Percentiles rank a stretch among this genome's conserved stretches.
phyloP scores from a whole-genome alignment of 2,329 filamentous ascomycete species.

The Xylaria sp. region DNA sequence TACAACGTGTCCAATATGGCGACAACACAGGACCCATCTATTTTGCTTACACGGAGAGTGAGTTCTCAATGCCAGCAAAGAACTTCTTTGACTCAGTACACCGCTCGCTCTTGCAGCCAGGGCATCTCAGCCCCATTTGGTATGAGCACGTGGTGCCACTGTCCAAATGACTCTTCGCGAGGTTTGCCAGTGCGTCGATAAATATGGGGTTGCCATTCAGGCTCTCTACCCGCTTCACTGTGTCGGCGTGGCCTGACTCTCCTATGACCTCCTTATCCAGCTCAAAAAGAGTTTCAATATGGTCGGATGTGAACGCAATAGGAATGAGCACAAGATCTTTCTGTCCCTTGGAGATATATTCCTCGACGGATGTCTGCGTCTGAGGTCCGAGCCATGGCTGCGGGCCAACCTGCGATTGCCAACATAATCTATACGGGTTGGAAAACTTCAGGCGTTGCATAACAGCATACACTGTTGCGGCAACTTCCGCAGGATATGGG shows the following conservation, averaged over 20 bases:
- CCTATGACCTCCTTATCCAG: constrained; percentile 94
- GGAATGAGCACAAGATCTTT: constrained; percentile 91
- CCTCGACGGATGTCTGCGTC: constrained; percentile 83
- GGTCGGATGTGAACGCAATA: constrained; percentile 97
- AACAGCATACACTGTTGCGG: constrained; percentile 94
- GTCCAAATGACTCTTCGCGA: constrained; percentile 80
- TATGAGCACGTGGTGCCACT: constrained; percentile 71
- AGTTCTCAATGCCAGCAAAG: constrained; percentile 52
- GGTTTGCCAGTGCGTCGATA: constrained; percentile 85
- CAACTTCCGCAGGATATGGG: constrained; percentile 93
- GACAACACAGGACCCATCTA: neutral
- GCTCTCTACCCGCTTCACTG: constrained; percentile 88
- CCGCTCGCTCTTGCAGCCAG: constrained; percentile 87
- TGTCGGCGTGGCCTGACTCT: constrained; percentile 77
- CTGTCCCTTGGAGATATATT: constrained; percentile 89
- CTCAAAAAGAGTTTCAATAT: constrained; percentile 96
- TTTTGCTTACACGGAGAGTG: constrained; percentile 32
- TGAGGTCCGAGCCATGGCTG: constrained; percentile 95
- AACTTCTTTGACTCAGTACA: constrained; percentile 80
- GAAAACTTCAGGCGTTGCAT: constrained; percentile 87
- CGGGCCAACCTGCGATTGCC: constrained; percentile 98
- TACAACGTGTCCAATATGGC: neutral
- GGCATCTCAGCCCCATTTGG: constrained; percentile 91
- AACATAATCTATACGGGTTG: constrained; percentile 92
- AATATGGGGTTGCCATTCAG: constrained; percentile 91